Evolutionary conservation across 805 yeast species (phyloP).

Genomic region (Ogataea allantospora): DNA sequence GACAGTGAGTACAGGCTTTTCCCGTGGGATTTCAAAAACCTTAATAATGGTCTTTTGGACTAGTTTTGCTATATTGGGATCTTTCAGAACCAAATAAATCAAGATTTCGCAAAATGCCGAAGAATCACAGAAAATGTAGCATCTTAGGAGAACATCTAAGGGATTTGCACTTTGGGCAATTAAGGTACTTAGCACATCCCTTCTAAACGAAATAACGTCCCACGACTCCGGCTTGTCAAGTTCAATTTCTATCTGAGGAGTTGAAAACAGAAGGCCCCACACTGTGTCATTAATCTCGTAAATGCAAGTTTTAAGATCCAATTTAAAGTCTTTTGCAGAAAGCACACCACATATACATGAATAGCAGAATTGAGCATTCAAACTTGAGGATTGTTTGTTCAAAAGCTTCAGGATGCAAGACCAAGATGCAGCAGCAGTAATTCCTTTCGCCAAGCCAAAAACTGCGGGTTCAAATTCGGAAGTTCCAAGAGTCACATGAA

Average conservation of each 20-base stretch:
- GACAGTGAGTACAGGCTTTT: slow-evolving; percentile 12
- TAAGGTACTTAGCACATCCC: slow-evolving; percentile 21
- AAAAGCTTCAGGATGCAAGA: too few species aligned
- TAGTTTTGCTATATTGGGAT: slow-evolving; percentile 2
- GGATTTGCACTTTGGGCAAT: slow-evolving; percentile 24
- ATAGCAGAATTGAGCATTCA: not conserved
- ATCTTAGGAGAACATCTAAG: slow-evolving; percentile 14
- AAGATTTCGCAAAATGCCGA: slow-evolving; percentile 27
- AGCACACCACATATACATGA: not conserved
- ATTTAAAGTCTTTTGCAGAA: not conserved
- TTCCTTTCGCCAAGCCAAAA: slow-evolving; percentile 1
- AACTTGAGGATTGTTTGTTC: too few species aligned
- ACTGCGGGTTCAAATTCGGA: slow-evolving; percentile 20
- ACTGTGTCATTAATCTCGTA: not conserved
- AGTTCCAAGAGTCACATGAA: slow-evolving; percentile 13
- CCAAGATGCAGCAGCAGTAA: too few species aligned
- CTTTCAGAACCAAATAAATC: not conserved
- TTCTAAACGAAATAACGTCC: not conserved
- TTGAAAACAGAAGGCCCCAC: not conserved
- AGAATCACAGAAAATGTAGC: slow-evolving; percentile 30
- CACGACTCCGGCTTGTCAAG: slow-evolving; percentile 1
- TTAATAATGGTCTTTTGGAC: slow-evolving; percentile 21
- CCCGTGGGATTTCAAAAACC: slow-evolving; percentile 5
- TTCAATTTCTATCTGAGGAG: not conserved
- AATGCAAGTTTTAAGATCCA: too few species aligned